Evolutionary conservation across 805 yeast genomes (phyloP).

Genomic region (Lachancea lanzarotensis): DNA sequence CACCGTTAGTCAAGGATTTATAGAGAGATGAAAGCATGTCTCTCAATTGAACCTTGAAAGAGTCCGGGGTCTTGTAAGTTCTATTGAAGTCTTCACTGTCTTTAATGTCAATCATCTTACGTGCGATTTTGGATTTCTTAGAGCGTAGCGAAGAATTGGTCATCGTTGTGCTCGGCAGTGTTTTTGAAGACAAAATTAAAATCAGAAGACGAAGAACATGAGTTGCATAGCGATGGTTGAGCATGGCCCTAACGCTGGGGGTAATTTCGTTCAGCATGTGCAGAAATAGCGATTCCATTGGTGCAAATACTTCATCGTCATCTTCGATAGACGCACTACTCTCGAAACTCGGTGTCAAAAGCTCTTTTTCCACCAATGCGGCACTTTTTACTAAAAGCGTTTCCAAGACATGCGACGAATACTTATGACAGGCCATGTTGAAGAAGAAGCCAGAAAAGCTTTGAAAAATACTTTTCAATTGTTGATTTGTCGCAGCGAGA

Average conservation of each 20-base stretch:
- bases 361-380: constrained; percentile 65
- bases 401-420: constrained; percentile 90
- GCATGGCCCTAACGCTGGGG: constrained; percentile 53
- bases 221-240: constrained; percentile 75
- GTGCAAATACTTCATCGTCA: constrained; percentile 36
- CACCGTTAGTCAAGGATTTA: constrained; percentile 26
- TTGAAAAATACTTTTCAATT: constrained; percentile 57
- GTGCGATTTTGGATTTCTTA: constrained; percentile 77
- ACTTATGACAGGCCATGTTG: constrained; percentile 78
- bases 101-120: constrained; percentile 86
- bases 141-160: constrained; percentile 72
- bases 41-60: constrained; percentile 56
- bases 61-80: constrained; percentile 61
- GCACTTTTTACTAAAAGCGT: constrained; percentile 74
- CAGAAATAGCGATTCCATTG: constrained; percentile 62
- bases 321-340: constrained; percentile 27
- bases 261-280: constrained; percentile 61
- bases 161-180: constrained; percentile 63
- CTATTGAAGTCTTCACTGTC: constrained; percentile 67
- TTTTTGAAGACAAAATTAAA: constrained; percentile 68
- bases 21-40: constrained; percentile 41
- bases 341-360: constrained; percentile 41
- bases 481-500: constrained; percentile 55
- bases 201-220: constrained; percentile 75
- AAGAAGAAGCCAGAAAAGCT: constrained; percentile 69